Conservation (phyloP, 129 eudicot species). For the Helianthus annuus region DNA sequence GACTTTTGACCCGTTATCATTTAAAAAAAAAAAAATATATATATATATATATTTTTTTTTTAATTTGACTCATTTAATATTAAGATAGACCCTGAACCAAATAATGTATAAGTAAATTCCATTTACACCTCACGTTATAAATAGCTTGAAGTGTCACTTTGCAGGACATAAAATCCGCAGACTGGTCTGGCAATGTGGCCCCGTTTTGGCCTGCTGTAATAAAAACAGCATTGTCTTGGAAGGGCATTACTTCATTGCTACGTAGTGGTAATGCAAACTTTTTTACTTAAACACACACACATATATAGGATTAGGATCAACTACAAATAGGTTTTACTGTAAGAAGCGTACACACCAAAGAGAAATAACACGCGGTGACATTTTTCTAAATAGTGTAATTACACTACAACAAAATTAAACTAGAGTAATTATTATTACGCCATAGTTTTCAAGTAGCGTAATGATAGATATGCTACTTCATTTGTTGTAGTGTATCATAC, state of each 20-base stretch:
- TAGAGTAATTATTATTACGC: no score
- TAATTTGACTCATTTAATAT: no score
- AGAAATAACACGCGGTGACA: no score
- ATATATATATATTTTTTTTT: no score
- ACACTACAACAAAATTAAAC: no score
- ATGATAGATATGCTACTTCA: no score
- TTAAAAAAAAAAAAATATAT: no score
- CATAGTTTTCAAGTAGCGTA: no score
- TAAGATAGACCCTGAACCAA: neutral
- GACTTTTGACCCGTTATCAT: neutral
- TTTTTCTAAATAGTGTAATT: no score
- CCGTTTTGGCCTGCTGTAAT: slow-evolving; percentile 99
- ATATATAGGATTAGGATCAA: neutral
- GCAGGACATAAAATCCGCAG: slow-evolving; percentile 82
- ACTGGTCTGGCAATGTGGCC: slow-evolving; percentile 82
- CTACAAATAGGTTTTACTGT: neutral
- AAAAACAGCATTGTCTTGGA: slow-evolving; percentile 81
- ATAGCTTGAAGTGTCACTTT: neutral
- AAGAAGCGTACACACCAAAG: no score
- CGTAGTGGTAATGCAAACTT: slow-evolving; percentile 53
- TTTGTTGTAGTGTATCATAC: no score
- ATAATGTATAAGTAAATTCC: neutral
- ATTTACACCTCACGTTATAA: no score
- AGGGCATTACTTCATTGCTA: slow-evolving; percentile 72
- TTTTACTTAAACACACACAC: neutral